Evolutionary conservation across 345 rosid genomes (phyloP).

Genomic region (Xanthoceras sorbifolium): DNA sequence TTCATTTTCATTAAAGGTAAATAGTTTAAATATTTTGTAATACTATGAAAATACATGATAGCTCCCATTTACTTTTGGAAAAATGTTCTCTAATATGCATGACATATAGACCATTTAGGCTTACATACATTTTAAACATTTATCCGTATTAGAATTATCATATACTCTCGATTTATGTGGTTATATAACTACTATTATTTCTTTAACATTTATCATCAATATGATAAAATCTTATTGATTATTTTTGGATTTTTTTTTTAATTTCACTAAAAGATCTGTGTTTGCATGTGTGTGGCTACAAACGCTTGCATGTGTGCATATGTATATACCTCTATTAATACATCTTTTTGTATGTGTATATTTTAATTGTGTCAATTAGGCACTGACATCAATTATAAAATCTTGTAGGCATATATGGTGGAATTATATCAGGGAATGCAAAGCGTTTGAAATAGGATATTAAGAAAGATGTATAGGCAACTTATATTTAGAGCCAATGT

Average conservation of each 20-base stretch:
- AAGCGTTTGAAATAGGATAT: conserved; percentile 82
- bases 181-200: background rate
- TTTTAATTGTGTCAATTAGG: background rate
- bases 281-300: no score
- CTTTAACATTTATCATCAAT: background rate
- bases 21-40: background rate
- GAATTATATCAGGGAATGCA: conserved; percentile 85
- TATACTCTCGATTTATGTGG: background rate
- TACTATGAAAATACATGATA: background rate
- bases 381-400: conserved; percentile 12
- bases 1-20: conserved; percentile 86
- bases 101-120: background rate
- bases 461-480: conserved; percentile 89
- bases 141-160: background rate
- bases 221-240: background rate
- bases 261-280: no score
- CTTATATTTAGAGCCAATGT: background rate
- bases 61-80: background rate
- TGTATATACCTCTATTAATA: no score
- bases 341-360: background rate
- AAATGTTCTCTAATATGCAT: background rate
- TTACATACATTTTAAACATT: background rate
- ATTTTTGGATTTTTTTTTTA: background rate
- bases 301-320: no score
- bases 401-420: conserved; percentile 86